Percentiles rank a stretch among this genome's conserved stretches.
phyloP scores from a whole-genome alignment of 306 rosid species.

The Malus orientalis region DNA sequence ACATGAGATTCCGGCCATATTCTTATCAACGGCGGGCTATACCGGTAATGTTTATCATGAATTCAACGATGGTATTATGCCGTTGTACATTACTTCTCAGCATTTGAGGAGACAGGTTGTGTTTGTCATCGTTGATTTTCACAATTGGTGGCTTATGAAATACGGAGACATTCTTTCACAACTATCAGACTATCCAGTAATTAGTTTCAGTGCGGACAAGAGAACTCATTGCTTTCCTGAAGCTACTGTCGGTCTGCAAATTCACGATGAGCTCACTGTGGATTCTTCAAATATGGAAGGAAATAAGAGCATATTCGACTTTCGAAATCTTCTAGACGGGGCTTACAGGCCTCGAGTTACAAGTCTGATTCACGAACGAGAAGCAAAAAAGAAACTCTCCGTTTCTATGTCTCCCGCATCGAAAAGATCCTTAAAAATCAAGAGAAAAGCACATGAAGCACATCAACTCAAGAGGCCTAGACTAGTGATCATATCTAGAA shows the following conservation, averaged over 20 bases:
- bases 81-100: constrained; percentile 70
- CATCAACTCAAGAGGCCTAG: constrained; percentile 29
- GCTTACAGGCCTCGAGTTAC: constrained; percentile 61
- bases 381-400: background rate
- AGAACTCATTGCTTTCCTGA: constrained; percentile 79
- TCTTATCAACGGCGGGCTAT: constrained; percentile 89
- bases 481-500: constrained; percentile 56
- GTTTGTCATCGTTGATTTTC: constrained; percentile 76
- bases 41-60: constrained; percentile 92
- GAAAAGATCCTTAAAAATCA: constrained; percentile 15
- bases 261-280: constrained; percentile 69
- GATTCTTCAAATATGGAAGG: constrained; percentile 53
- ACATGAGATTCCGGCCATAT: constrained; percentile 77
- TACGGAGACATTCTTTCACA: constrained; percentile 69
- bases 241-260: constrained; percentile 69
- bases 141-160: constrained; percentile 75
- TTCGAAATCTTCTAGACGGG: constrained; percentile 45
- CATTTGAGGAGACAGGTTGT: constrained; percentile 66
- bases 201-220: constrained; percentile 44
- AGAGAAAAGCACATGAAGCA: background rate
- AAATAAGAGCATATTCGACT: constrained; percentile 54
- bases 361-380: constrained; percentile 36
- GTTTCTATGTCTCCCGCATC: background rate
- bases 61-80: constrained; percentile 85
- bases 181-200: constrained; percentile 52